These are phyloP conservation scores for Talaromyces sp. DNA, from an alignment of 2,329 filamentous ascomycete genomes.

Conservation along the genomic window DNA sequence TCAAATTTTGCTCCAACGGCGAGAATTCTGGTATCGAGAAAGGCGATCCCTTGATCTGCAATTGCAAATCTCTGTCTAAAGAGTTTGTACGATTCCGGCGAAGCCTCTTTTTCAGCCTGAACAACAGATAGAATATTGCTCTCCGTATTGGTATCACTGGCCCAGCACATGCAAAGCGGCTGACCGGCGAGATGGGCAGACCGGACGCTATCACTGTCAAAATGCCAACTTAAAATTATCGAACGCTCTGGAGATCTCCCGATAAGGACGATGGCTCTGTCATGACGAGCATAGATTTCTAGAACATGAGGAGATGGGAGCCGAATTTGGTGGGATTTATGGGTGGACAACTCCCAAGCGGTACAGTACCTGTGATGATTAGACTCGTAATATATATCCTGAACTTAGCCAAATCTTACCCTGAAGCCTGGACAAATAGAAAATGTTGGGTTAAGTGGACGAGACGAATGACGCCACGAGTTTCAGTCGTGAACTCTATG, in stretches of 20 bases:
- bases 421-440: slow-evolving; percentile 4
- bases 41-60: neutral
- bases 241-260: neutral
- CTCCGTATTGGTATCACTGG: neutral
- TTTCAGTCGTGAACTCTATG: slow-evolving; percentile 3
- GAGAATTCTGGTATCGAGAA: neutral
- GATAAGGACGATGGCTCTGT: neutral
- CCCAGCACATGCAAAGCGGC: slow-evolving; percentile 1
- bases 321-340: neutral
- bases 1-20: neutral
- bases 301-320: slow-evolving; percentile 4
- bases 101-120: neutral
- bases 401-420: too few relatives aligned
- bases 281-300: neutral
- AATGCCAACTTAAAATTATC: slow-evolving; percentile 3
- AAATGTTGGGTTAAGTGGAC: neutral
- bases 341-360: neutral
- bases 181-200: neutral
- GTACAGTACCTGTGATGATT: slow-evolving; percentile 1
- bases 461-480: neutral
- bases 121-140: neutral
- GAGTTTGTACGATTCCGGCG: neutral
- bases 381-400: too few relatives aligned
- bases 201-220: slow-evolving; percentile 2
- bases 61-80: slow-evolving; percentile 1